Evolutionary conservation across 768 basidiomycete genomes (phyloP), one percentile per base, ranked within the genome.

Genomic region (Russula sp.): DNA sequence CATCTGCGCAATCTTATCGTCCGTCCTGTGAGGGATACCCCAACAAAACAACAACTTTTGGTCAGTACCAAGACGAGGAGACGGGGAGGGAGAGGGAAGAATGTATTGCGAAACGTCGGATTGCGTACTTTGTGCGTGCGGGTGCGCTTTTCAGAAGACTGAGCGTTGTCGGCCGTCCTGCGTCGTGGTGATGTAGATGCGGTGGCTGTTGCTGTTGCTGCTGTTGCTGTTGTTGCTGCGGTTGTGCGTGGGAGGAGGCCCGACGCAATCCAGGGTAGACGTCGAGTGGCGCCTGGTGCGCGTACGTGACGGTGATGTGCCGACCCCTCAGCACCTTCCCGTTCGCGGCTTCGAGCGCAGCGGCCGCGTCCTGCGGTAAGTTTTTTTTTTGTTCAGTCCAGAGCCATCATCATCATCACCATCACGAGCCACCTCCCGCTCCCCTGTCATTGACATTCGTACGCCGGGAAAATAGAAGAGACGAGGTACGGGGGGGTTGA

Each of bases 1-100:
- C 82, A 98, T 89, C 70, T 88, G 83, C 8, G 94, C 94, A 68
- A 99, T 99, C 75, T 98, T 97, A 68, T 85, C 86, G 49, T 82
- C 77, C 2, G 91, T 94, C 55, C 91, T 95, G 70, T 45, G 18
- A 9, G 22, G 22, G 67, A 64, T 31, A 37, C 48, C 60, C 56
- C 53, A 48, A n/a, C 31, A 34, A 13, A 16, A 40, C 40, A 22
- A n/a, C 27, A 53, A 60, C 2, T 4, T 32, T 3, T 6, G 10
- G 40, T 47, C 34, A 64, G 64, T 45, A 13, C 20, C 13, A 9
- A 3, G 22, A 60, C 50, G 16, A 53, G 9, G 37, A 31, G 31
- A n/a, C n/a, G 4, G 10, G 5, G 5, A 22, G 22, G n/a, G 35
- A 16, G 13, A 16, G 3, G 22, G 7, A 37, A 1, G 42, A 40